phyloP scores from a whole-genome alignment of 2,329 filamentous ascomycete genomes.

The Tolypocladium tundrense region DNA sequence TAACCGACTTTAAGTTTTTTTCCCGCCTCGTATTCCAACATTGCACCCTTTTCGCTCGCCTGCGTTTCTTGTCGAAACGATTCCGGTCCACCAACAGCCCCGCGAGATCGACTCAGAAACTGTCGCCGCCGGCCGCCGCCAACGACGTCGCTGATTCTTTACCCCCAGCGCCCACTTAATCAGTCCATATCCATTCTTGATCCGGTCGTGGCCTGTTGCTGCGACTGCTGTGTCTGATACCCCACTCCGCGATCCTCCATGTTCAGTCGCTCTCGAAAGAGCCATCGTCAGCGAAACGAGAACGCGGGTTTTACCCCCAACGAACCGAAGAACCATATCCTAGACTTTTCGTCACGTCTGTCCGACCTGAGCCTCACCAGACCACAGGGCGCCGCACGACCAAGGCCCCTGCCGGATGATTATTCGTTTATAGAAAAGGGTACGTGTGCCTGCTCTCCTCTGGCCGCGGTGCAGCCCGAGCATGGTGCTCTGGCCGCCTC shows the following conservation, averaged over 20 bases:
- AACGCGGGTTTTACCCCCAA: conserved; percentile 4
- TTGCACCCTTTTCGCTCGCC: not conserved
- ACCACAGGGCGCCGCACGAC: conserved; percentile 13
- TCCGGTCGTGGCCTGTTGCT: not conserved
- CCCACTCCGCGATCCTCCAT: conserved; percentile 18
- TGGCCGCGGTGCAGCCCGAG: not conserved
- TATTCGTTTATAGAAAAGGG: conserved; percentile 30
- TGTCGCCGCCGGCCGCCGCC: not conserved
- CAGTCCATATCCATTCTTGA: not conserved
- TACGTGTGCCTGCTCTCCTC: conserved; percentile 11
- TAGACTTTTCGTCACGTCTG: conserved; percentile 14
- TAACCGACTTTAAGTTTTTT: not conserved
- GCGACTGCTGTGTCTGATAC: conserved; percentile 5
- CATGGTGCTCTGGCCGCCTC: not conserved
- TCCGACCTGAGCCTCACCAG: conserved; percentile 18
- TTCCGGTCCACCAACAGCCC: not conserved
- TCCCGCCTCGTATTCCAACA: not conserved
- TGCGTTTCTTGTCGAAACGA: conserved; percentile 1
- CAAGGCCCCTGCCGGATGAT: conserved; percentile 17
- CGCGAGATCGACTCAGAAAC: not conserved
- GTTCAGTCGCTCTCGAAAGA: conserved; percentile 26
- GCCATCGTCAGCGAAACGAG: conserved; percentile 14
- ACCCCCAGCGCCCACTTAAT: not conserved
- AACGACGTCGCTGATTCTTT: not conserved
- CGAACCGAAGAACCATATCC: conserved; percentile 8